Conservation (phyloP, 2,329 filamentous ascomycete species). For the Penicillium brevicompactum region DNA sequence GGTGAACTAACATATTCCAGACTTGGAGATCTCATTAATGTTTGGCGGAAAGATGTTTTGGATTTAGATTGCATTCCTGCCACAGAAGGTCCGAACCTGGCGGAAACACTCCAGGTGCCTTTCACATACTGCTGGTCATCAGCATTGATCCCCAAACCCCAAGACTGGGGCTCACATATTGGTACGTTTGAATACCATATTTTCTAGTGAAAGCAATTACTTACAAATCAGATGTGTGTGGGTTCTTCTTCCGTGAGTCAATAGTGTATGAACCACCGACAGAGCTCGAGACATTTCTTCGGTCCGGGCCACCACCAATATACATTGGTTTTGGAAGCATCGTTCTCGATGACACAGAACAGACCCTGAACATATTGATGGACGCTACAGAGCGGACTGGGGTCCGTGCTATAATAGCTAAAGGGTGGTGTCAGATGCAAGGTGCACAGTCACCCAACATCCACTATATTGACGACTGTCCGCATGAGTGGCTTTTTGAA, state of each 20-base stretch:
- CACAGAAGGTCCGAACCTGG: constrained; percentile 34
- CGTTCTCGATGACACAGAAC: constrained; percentile 52
- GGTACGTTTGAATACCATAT: constrained; percentile 17
- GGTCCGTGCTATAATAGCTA: constrained; percentile 55
- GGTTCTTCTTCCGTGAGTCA: constrained; percentile 45
- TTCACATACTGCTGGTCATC: constrained; percentile 46
- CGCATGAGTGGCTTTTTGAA: constrained; percentile 60
- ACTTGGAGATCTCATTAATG: constrained; percentile 47
- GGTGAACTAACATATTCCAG: constrained; percentile 12
- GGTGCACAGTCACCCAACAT: constrained; percentile 38
- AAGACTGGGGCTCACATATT: constrained; percentile 41
- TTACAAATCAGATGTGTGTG: constrained; percentile 35
- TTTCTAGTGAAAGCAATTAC: neutral
- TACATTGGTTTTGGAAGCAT: constrained; percentile 60
- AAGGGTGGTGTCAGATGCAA: constrained; percentile 53
- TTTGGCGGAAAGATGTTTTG: constrained; percentile 39
- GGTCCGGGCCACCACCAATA: constrained; percentile 49
- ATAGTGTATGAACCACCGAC: constrained; percentile 37
- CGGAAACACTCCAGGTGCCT: constrained; percentile 36
- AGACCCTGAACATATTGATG: constrained; percentile 47
- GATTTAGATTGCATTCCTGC: constrained; percentile 39
- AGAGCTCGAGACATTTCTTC: constrained; percentile 47
- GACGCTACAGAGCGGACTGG: constrained; percentile 50
- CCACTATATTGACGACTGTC: constrained; percentile 55
- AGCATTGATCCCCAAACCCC: constrained; percentile 36